Base-by-base conservation (phyloP, 2,329 filamentous ascomycete species). In the Fusarium xyrophilum region DNA sequence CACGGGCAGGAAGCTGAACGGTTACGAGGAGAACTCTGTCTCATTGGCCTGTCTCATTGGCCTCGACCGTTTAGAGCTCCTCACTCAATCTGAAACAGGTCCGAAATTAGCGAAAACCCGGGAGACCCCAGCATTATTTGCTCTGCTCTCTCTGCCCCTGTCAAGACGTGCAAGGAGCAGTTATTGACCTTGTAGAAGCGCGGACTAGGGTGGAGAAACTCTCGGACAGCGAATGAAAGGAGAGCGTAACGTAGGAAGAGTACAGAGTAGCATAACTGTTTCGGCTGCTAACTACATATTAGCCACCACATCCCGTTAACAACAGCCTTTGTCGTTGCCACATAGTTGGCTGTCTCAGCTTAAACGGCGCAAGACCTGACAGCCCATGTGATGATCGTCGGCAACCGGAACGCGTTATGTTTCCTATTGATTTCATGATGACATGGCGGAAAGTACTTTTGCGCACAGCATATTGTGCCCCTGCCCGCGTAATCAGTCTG, bases 171-270 rank as follows among this genome's bases (percentile, higher is more conserved):
- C 67, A 56, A 55, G 67, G 63, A 60, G 54, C 39, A 55, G 55
- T 68, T n/a, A n/a, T n/a, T n/a, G n/a, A 64, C 67, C 67, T 69
- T 69, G 63, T 59, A 69, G 67, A 64, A 65, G 67, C 59, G 55
- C 25, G 35, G 46, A 54, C 60, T 39, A 27, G 40, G 51, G 19
- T 60, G 52, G 13, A 27, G 32, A 66, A 35, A 30, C 38, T 67
- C 53, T 63, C 43, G 36, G 47, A 59, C n/a, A n/a, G n/a, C n/a
- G n/a, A n/a, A n/a, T n/a, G n/a, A n/a, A n/a, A n/a, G n/a, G n/a
- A n/a, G n/a, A n/a, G n/a, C n/a, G n/a, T n/a, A n/a, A n/a, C n/a
- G n/a, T n/a, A n/a, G n/a, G n/a, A n/a, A n/a, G n/a, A n/a, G n/a
- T n/a, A n/a, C n/a, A n/a, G n/a, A n/a, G n/a, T n/a, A n/a, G 28